These are phyloP conservation scores for Lathyrus tuberosus DNA, from an alignment of 306 rosid genomes.

Conservation along the genomic window DNA sequence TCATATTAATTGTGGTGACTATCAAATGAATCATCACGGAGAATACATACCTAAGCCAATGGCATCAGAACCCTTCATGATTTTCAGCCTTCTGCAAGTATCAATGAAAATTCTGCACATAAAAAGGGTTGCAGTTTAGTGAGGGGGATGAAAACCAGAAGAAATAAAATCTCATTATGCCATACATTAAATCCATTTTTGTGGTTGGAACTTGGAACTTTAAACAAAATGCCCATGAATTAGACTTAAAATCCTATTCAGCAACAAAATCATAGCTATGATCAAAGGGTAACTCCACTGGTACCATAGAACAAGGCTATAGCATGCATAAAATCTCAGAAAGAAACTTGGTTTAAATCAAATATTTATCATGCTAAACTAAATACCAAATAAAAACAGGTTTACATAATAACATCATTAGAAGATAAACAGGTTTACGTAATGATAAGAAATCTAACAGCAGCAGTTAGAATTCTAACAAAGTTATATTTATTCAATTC, in stretches of 20 bases:
- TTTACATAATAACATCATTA: too few relatives aligned
- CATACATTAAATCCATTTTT: conserved; percentile 6
- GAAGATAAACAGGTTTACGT: too few relatives aligned
- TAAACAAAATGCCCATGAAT: neutral
- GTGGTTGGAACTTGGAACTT: neutral
- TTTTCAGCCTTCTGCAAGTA: conserved; percentile 90
- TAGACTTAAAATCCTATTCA: neutral
- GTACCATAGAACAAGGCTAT: neutral
- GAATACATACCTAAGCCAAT: conserved; percentile 84
- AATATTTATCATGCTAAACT: too few relatives aligned
- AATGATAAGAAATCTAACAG: too few relatives aligned
- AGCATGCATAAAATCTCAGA: neutral
- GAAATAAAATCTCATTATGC: conserved; percentile 1
- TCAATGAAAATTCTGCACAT: conserved; percentile 82
- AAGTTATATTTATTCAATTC: too few relatives aligned
- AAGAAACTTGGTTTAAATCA: neutral
- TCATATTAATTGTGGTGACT: neutral
- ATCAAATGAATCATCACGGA: conserved; percentile 18
- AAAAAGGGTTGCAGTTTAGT: conserved; percentile 35
- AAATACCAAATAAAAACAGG: too few relatives aligned
- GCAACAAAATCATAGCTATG: neutral
- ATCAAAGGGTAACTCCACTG: neutral
- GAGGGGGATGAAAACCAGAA: conserved; percentile 6
- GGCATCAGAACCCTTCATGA: conserved; percentile 98
- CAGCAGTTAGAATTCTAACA: too few relatives aligned